Base-by-base conservation (phyloP, 148 eudicot species). In the Simmondsia chinensis region DNA sequence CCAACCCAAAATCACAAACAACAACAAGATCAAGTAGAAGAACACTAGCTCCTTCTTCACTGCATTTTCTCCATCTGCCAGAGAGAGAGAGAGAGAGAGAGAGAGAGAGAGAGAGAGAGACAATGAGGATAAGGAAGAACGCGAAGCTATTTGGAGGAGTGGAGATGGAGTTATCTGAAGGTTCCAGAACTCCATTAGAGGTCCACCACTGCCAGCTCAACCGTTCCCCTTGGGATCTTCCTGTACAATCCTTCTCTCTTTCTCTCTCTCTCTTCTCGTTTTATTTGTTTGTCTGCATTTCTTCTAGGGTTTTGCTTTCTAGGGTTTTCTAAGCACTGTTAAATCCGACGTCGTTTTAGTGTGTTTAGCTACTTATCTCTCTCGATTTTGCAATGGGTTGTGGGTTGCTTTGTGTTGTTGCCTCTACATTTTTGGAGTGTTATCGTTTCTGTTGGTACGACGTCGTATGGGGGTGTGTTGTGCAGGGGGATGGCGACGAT, bases 191-290 rank as follows among this genome's bases (percentile, higher is more conserved):
- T 0, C 13, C 26, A 17, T 27, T 7, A 9, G 20, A 17, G 14
- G 23, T 33, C 16, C 54, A 2, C 44, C 9, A 25, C 13, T 52
- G 56, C 26, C 56, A 30, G 56, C 73, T 72, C 16, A 72, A 72
- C 40, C 78, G 63, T 23, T 63, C 70, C 11, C 74, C 73, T 17
- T 72, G 74, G 78, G 78, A 72, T 57, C 45, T 55, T 4, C 51
- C 11, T 3, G 32, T 42, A 28, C 32, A 38, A 50, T 38, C 9
- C 22, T 21, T 34, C 48, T 22, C 9, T 9, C 36, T 27, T 28
- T 22, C 31, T 3, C 12, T 14, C 40, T 32, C 40, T 23, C 17
- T 9, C 7, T 2, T 20, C 23, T 20, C 13, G 13, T 4, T 8
- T 16, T 12, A 21, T 19, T 34, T 20, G 27, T 46, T 50, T 37